Evolutionary conservation across 345 rosid species (phyloP), one percentile per base, ranked within the genome.

Genomic region (Pugionium dolabratum): DNA sequence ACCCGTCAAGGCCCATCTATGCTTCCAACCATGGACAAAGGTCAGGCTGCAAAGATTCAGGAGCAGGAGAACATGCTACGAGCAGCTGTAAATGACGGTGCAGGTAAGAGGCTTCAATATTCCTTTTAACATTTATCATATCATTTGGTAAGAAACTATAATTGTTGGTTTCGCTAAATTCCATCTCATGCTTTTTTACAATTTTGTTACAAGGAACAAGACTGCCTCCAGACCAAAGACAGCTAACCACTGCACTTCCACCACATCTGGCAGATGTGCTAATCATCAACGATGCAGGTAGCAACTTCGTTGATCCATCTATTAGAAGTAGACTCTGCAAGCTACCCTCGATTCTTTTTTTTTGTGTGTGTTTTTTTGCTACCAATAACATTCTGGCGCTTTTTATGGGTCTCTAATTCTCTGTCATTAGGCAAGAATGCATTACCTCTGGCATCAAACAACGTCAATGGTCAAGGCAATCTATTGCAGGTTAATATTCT

Each of bases 1-100:
- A 57, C 84, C 36, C 90, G 94, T 59, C 95, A 89, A 79, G 96
- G 91, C 7, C 95, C 88, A 6, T 64, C 95, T 0, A 84, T 82
- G 76, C 84, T 83, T 75, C 97, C 95, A 3, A 85, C 97, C 54
- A 59, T 85, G 70, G 99, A 94, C 67, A 88, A 86, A 81, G 82
- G 74, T 63, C 91, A 86, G 83, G 97, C 86, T 79, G 85, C 86
- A 40, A 90, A 94, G 78, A 83, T 88, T 81, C 92, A 79, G 70
- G 99, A 86, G 61, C 96, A 88, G 69, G 98, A 93, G 75, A 88
- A 62, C 54, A 64, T 79, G 75, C 83, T 93, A 30, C 85, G 92
- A 28, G 80, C 86, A 56, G 90, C 97, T 74, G 95, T 90, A 10
- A 88, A 94, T 75, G 72, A 36, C 2, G 95, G 96, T 11, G 85